Evolutionary conservation across 768 basidiomycete species (phyloP), one percentile per base, ranked within the genome.

Genomic region (Coprinopsis strossmayeri): DNA sequence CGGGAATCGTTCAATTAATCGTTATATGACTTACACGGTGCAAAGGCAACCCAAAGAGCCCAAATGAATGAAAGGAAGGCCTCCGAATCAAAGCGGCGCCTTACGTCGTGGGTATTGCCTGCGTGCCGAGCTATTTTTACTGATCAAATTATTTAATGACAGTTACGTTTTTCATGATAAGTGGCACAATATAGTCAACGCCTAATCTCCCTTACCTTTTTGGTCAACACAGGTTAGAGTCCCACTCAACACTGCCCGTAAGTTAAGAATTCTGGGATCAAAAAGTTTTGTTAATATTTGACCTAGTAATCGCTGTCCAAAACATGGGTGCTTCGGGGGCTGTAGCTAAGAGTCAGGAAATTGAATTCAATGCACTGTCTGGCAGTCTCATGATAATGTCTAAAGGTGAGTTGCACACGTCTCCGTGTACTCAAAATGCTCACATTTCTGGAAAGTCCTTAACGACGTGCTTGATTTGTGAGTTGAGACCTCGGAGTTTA

Each of bases 331-430:
- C 88, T 1, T 80, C 81, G 1, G 80, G 84, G 5, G 76, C 78
- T 1, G 77, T 95, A 38, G 74, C 77, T 1, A 81, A 78, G 54
- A 79, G 84, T 30, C 85, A 92, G 58, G 82, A 87, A 53, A 81
- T 94, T 49, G 92, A 96, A 69, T 92, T 93, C 59, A 82, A 81
- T 57, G 93, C 89, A 4, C 73, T 93, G 15, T 81, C 82, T 56
- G 87, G 87, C 1, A 87, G 84, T 57, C 65, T 93, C 43, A 82
- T 79, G 49, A 89, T 90, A 84, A 93, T 93, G 92, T 81, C 82
- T 30, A 88, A 90, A 73, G 86, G 85, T 77, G 32, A 32, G 69
- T 54, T 25, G 23, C 23, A 46, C 37, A 40, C 13, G 11, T 39
- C 3, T 9, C 17, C 18, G 23, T 21, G 15, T 41, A 18, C 48